Conservation (phyloP, 2,329 filamentous ascomycete species). For the Mycocentrospora acerina region DNA sequence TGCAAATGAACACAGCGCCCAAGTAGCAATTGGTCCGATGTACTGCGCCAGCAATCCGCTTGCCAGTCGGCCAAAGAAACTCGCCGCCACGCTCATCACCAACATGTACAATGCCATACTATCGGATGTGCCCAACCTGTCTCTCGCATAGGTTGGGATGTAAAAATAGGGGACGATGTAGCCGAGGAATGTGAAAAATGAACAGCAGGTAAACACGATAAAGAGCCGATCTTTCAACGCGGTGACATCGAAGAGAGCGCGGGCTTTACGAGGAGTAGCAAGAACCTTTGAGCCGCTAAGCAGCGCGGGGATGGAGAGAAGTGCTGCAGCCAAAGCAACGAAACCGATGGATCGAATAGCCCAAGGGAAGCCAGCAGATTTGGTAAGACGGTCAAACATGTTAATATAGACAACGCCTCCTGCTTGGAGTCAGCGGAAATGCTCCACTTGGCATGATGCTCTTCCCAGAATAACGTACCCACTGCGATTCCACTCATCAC, state of each 20-base stretch:
- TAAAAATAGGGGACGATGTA: constrained; percentile 44
- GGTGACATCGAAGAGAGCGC: constrained; percentile 35
- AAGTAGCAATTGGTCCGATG: constrained; percentile 35
- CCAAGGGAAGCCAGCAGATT: constrained; percentile 36
- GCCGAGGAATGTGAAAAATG: constrained; percentile 39
- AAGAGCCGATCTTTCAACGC: constrained; percentile 38
- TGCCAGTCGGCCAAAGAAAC: constrained; percentile 37
- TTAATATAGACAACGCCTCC: constrained; percentile 41
- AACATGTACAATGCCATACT: constrained; percentile 36
- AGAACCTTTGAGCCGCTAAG: constrained; percentile 33
- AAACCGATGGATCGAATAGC: constrained; percentile 40
- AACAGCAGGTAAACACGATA: constrained; percentile 37
- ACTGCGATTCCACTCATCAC: constrained; percentile 44
- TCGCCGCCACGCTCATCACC: constrained; percentile 34
- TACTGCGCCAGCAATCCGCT: constrained; percentile 36
- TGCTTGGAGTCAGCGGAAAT: constrained; percentile 12
- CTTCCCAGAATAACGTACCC: constrained; percentile 20
- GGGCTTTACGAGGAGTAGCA: constrained; percentile 30
- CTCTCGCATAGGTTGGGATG: constrained; percentile 37
- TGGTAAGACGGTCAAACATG: constrained; percentile 36
- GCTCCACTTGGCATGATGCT: not conserved
- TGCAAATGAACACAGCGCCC: constrained; percentile 31
- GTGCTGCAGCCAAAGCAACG: constrained; percentile 31
- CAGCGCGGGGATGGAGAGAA: constrained; percentile 38
- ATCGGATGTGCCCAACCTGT: constrained; percentile 31